Conservation (phyloP, 2,329 filamentous ascomycete genomes). For the Epichloe coenophiala region DNA sequence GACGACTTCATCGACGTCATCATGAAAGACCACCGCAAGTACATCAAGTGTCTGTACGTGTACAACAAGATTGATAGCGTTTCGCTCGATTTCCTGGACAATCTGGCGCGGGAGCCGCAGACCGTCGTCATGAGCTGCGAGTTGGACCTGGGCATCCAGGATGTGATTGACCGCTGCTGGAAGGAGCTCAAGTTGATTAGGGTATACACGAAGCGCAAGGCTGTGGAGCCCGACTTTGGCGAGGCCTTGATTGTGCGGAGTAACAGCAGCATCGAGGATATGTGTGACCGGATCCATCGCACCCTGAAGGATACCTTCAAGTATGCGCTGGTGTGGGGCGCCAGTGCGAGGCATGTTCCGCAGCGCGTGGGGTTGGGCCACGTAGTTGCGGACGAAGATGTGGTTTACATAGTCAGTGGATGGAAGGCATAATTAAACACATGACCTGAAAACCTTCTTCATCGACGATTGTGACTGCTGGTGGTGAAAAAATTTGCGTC, state of each 20-base stretch:
- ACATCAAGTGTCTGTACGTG: slow-evolving; percentile 88
- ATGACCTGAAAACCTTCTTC: not conserved
- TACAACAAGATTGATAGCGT: slow-evolving; percentile 99
- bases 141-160: slow-evolving; percentile 79
- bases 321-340: slow-evolving; percentile 95
- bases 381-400: slow-evolving; percentile 57
- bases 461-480: not conserved
- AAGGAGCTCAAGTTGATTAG: slow-evolving; percentile 80
- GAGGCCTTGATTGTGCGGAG: slow-evolving; percentile 88
- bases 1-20: slow-evolving; percentile 99
- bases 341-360: slow-evolving; percentile 86
- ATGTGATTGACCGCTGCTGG: slow-evolving; percentile 93
- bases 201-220: slow-evolving; percentile 95
- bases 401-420: slow-evolving; percentile 53
- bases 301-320: slow-evolving; percentile 97
- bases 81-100: slow-evolving; percentile 83
- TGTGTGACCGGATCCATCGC: slow-evolving; percentile 89
- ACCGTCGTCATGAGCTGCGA: slow-evolving; percentile 98
- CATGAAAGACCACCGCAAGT: slow-evolving; percentile 97
- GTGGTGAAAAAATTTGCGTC: not conserved
- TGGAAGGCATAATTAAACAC: slow-evolving; percentile 40
- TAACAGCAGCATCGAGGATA: slow-evolving; percentile 86
- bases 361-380: slow-evolving; percentile 84
- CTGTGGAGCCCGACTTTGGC: slow-evolving; percentile 71
- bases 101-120: slow-evolving; percentile 79